phyloP scores from a whole-genome alignment of 2,329 filamentous ascomycete species.

The Aspergillus ruber region DNA sequence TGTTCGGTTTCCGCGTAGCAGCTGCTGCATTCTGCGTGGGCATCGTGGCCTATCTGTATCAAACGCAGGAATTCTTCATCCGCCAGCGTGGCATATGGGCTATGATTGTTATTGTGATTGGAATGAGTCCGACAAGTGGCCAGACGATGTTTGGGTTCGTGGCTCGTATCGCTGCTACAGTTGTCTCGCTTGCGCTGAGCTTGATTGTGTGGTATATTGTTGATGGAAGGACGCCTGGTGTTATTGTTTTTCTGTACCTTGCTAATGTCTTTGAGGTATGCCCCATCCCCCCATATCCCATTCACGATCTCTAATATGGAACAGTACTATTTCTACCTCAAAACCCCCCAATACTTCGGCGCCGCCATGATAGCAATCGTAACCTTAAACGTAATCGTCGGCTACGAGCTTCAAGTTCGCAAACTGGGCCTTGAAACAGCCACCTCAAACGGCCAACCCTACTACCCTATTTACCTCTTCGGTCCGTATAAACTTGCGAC shows the following conservation, averaged over 20 bases:
- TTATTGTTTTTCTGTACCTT: slow-evolving; percentile 63
- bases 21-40: slow-evolving; percentile 65
- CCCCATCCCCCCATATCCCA: background rate
- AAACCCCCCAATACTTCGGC: slow-evolving; percentile 57
- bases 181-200: slow-evolving; percentile 54
- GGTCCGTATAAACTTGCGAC: slow-evolving; percentile 64
- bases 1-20: slow-evolving; percentile 64
- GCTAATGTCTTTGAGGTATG: slow-evolving; percentile 51
- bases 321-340: slow-evolving; percentile 60
- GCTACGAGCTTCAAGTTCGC: slow-evolving; percentile 66
- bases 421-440: slow-evolving; percentile 46
- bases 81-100: slow-evolving; percentile 66
- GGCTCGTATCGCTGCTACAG: slow-evolving; percentile 57
- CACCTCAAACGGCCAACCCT: slow-evolving; percentile 57
- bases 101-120: slow-evolving; percentile 66
- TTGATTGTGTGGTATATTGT: slow-evolving; percentile 68
- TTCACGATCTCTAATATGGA: too few species aligned
- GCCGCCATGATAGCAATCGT: slow-evolving; percentile 54
- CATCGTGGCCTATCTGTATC: slow-evolving; percentile 58
- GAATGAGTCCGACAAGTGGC: slow-evolving; percentile 61
- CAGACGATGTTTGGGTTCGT: slow-evolving; percentile 64
- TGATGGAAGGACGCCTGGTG: slow-evolving; percentile 53
- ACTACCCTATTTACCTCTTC: slow-evolving; percentile 64
- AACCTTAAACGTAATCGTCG: slow-evolving; percentile 56
- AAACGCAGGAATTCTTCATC: slow-evolving; percentile 61